Conservation (phyloP, 2,329 filamentous ascomycete genomes). For the Hyphodiscus sp. region DNA sequence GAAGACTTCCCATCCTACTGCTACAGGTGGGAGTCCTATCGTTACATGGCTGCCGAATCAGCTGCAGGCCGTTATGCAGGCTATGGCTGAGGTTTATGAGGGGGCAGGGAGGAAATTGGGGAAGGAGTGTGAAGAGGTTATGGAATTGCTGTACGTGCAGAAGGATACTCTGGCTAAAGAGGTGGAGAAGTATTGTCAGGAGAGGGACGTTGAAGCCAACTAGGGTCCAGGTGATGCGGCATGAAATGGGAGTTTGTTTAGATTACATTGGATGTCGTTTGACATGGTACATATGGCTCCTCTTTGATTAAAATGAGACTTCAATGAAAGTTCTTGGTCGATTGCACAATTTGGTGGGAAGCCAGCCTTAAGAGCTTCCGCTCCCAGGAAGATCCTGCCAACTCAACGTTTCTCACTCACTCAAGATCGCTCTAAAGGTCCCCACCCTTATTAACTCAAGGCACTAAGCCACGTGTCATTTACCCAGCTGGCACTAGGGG, state of each 20-base stretch:
- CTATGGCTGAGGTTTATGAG: conserved; percentile 57
- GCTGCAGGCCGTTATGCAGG: conserved; percentile 63
- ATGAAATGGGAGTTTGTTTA: no score
- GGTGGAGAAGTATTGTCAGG: conserved; percentile 67
- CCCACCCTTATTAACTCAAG: no score
- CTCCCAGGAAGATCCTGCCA: no score
- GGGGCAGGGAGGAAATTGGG: conserved; percentile 23
- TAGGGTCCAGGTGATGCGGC: conserved; percentile 4
- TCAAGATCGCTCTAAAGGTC: no score
- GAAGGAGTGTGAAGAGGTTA: conserved; percentile 49
- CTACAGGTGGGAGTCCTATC: conserved; percentile 75
- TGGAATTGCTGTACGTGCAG: conserved; percentile 60
- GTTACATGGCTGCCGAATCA: conserved; percentile 83
- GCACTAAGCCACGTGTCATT: no score
- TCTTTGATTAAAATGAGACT: no score
- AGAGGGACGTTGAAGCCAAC: conserved; percentile 39
- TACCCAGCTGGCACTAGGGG: no score
- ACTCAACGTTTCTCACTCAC: no score
- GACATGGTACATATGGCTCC: no score
- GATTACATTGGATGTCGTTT: not conserved
- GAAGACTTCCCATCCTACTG: conserved; percentile 67
- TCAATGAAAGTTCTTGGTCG: no score
- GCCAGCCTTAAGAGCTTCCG: no score
- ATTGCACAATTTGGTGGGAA: no score
- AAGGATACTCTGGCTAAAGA: conserved; percentile 62